A percentile compares a stretch with the other conserved stretches of the same genome.
These are phyloP conservation scores for Mycena amicta DNA, from an alignment of 768 basidiomycete genomes.

Conservation along the genomic window DNA sequence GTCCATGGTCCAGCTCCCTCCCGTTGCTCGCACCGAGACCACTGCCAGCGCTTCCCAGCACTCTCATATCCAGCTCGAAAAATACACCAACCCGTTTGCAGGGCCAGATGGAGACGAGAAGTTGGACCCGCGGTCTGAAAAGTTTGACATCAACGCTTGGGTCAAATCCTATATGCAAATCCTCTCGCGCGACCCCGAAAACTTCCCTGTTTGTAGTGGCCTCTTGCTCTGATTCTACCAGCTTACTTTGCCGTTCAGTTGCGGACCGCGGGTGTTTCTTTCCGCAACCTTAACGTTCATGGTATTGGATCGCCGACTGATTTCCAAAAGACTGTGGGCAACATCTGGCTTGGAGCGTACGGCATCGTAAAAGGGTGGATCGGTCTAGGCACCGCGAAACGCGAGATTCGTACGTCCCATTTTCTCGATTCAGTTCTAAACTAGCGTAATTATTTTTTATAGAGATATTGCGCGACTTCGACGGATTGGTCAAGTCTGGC, in stretches of 20 bases:
- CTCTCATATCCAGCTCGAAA: conserved; percentile 1
- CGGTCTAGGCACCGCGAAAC: conserved; percentile 25
- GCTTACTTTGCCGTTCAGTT: not conserved
- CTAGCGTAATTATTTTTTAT: not conserved
- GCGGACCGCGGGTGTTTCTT: conserved; percentile 38
- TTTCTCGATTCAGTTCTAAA: not conserved
- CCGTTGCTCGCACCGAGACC: not conserved
- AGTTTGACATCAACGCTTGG: conserved; percentile 39
- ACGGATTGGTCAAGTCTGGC: conserved; percentile 48
- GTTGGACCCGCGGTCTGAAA: conserved; percentile 37
- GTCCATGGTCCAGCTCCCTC: not conserved
- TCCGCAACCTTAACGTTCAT: conserved; percentile 36
- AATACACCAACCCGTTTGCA: conserved; percentile 27
- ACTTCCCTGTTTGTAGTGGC: conserved; percentile 22
- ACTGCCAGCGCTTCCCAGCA: conserved; percentile 1
- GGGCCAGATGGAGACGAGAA: conserved; percentile 27
- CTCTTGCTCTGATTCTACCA: not conserved
- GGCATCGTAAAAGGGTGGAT: conserved; percentile 14
- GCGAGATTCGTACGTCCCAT: conserved; percentile 22
- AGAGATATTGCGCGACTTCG: conserved; percentile 48
- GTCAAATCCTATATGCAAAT: conserved; percentile 31
- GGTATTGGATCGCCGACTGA: conserved; percentile 36
- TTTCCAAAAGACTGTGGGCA: conserved; percentile 45
- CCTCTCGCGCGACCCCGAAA: conserved; percentile 28
- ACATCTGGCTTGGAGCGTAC: conserved; percentile 29